Evolutionary conservation across 306 rosid species (phyloP).

Genomic region (Prunus salicina): DNA sequence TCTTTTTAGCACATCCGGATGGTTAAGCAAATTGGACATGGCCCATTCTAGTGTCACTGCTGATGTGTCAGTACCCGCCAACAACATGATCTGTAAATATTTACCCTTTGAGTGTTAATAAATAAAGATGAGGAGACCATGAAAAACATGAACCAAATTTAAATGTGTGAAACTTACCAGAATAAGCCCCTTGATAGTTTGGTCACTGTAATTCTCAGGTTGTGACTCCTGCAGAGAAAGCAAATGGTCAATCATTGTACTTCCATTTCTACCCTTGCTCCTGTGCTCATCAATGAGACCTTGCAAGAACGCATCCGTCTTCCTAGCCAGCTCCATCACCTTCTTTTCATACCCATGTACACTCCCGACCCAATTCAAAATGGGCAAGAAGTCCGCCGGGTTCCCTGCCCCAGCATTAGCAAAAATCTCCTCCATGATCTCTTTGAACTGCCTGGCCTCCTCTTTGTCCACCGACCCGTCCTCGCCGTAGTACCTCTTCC

Average conservation of each 20-base stretch:
- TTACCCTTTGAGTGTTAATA: too few species aligned
- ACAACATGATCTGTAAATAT: too few species aligned
- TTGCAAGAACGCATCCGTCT: constrained; percentile 36
- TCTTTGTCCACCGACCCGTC: constrained; percentile 1
- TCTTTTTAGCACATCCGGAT: too few species aligned
- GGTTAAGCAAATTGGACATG: too few species aligned
- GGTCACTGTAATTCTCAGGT: constrained; percentile 52
- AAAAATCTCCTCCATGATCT: neutral
- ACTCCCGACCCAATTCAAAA: constrained; percentile 14
- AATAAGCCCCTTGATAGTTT: constrained; percentile 58
- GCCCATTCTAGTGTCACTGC: too few species aligned
- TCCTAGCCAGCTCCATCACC: neutral
- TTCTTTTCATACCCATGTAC: neutral
- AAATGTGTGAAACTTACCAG: constrained; percentile 34
- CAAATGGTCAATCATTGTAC: constrained; percentile 44
- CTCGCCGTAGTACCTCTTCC: constrained; percentile 56
- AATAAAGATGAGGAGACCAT: too few species aligned
- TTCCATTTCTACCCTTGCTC: neutral
- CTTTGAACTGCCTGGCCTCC: neutral
- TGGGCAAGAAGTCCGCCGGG: neutral
- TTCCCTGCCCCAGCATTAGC: neutral
- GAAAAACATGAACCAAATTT: too few species aligned
- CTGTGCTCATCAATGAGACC: constrained; percentile 55
- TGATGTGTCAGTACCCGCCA: too few species aligned
- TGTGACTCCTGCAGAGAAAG: constrained; percentile 44